phyloP scores from a whole-genome alignment of 345 rosid genomes.

The Syzygium aromaticum region DNA sequence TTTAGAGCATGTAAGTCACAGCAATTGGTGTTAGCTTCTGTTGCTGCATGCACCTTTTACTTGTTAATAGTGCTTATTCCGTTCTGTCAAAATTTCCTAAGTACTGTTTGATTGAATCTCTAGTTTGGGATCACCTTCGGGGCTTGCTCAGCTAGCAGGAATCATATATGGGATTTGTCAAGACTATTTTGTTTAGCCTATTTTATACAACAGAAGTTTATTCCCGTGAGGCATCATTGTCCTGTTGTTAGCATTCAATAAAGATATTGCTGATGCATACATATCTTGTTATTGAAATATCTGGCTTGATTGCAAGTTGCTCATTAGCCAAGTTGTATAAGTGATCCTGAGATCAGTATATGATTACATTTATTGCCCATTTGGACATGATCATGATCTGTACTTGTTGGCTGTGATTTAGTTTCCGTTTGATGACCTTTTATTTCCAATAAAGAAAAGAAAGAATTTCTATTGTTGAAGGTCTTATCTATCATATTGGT shows the following conservation, averaged over 20 bases:
- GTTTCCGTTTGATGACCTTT: background rate
- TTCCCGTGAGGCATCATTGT: background rate
- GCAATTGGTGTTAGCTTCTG: background rate
- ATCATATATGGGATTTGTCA: background rate
- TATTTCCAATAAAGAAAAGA: background rate
- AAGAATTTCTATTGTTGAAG: background rate
- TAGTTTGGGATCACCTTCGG: background rate
- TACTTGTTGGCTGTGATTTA: background rate
- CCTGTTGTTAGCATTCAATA: background rate
- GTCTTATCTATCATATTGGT: background rate
- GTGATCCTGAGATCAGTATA: background rate
- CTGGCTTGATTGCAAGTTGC: background rate
- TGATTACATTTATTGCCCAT: background rate
- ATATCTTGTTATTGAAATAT: background rate
- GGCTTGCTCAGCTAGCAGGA: background rate
- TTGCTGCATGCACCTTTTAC: background rate
- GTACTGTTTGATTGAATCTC: background rate
- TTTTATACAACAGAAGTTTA: background rate
- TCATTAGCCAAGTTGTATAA: background rate
- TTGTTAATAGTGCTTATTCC: background rate
- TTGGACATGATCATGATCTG: background rate
- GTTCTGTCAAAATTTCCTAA: background rate
- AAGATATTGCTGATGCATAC: background rate
- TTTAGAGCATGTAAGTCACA: conserved; percentile 73
- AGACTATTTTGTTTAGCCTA: background rate